Conservation (phyloP, 2,329 filamentous ascomycete genomes). For the Aphanocladium album region DNA sequence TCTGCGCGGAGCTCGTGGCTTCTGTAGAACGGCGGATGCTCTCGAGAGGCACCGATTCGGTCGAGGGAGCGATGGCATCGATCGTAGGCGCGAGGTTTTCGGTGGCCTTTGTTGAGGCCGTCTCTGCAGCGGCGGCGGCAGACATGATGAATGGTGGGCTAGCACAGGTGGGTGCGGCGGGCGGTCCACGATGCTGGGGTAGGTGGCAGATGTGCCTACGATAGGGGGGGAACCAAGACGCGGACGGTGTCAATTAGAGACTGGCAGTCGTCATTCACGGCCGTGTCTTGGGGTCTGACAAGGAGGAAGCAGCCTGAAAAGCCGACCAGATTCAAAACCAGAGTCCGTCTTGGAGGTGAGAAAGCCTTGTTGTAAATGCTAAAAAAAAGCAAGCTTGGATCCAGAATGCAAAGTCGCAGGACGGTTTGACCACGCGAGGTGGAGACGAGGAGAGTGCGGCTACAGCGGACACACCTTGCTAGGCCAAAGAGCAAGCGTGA, state of each 20-base stretch:
- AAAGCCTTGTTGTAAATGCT: background rate
- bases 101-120: background rate
- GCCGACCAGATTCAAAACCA: too few relatives aligned
- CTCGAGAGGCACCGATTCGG: slow-evolving; percentile 5
- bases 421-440: slow-evolving; percentile 10
- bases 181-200: background rate
- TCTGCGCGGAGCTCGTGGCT: slow-evolving; percentile 7
- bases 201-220: background rate
- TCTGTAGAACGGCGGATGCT: slow-evolving; percentile 10
- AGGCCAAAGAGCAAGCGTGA: background rate
- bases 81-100: background rate
- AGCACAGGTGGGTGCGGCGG: background rate
- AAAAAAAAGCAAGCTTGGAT: background rate
- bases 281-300: background rate
- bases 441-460: slow-evolving; percentile 8
- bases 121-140: background rate
- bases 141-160: slow-evolving; percentile 5
- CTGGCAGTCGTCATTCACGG: background rate
- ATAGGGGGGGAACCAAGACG: background rate
- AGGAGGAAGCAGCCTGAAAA: background rate
- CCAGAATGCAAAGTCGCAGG: slow-evolving; percentile 2
- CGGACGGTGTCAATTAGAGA: background rate
- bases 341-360: background rate
- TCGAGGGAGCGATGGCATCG: background rate
- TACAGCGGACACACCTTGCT: background rate